These are phyloP conservation scores for Flaveria linearis DNA, from an alignment of 129 eudicot genomes.

Conservation along the genomic window DNA sequence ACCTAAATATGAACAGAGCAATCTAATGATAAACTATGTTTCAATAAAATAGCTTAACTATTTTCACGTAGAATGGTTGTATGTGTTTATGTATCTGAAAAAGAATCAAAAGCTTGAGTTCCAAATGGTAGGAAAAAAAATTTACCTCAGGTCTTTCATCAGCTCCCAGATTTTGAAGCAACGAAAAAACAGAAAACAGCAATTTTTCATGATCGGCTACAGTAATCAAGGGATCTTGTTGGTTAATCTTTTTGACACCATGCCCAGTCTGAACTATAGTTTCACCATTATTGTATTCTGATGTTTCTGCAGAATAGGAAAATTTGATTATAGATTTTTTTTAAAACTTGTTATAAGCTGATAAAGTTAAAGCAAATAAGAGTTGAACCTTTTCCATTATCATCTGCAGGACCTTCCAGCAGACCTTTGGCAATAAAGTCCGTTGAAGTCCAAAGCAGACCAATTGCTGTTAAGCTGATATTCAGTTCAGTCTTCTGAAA, in stretches of 20 bases:
- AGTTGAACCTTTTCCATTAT: slow-evolving; percentile 51
- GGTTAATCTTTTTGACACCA: slow-evolving; percentile 31
- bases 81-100: slow-evolving; percentile 6
- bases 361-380: slow-evolving; percentile 9
- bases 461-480: slow-evolving; percentile 95
- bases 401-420: slow-evolving; percentile 40
- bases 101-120: slow-evolving; percentile 6
- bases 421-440: slow-evolving; percentile 88
- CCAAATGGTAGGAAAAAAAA: slow-evolving; percentile 13
- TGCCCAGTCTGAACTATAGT: slow-evolving; percentile 34
- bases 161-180: slow-evolving; percentile 87
- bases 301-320: slow-evolving; percentile 33
- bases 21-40: background rate
- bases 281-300: slow-evolving; percentile 42
- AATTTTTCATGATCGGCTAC: slow-evolving; percentile 68
- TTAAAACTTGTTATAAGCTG: slow-evolving; percentile 5
- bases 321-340: background rate
- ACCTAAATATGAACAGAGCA: slow-evolving; percentile 56
- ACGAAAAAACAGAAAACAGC: slow-evolving; percentile 73
- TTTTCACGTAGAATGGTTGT: background rate
- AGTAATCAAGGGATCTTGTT: slow-evolving; percentile 39
- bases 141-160: slow-evolving; percentile 98
- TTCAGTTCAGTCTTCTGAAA: slow-evolving; percentile 88
- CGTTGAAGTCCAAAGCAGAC: slow-evolving; percentile 92
- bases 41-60: background rate